These are phyloP conservation scores for Solanum ossicruentum DNA, from an alignment of 257 asterid species.

Conservation along the genomic window DNA sequence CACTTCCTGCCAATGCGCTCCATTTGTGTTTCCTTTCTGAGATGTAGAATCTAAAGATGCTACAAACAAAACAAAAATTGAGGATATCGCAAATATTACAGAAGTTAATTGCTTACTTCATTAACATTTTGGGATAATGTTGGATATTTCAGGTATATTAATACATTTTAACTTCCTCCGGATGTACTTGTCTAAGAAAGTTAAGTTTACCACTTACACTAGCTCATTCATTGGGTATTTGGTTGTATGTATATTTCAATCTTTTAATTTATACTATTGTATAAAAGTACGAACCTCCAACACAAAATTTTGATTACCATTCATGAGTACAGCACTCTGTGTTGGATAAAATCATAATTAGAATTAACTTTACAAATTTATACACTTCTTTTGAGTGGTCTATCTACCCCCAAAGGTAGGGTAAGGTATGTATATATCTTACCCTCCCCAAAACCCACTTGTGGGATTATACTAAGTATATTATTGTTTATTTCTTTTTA, in stretches of 20 bases:
- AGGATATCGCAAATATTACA: background rate
- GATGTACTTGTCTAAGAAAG: background rate
- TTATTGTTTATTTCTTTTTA: background rate
- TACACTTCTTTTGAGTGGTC: background rate
- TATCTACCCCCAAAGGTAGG: background rate
- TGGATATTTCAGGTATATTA: background rate
- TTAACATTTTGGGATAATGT: background rate
- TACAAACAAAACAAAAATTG: background rate
- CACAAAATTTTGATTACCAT: background rate
- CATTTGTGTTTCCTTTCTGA: constrained; percentile 45
- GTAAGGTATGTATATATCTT: background rate
- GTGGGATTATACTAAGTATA: background rate
- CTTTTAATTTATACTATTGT: background rate
- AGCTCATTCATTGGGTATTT: background rate
- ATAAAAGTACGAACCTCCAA: background rate
- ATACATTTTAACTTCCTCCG: background rate
- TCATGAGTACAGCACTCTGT: background rate
- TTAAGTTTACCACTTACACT: background rate
- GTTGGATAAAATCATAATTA: background rate
- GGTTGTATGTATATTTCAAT: background rate
- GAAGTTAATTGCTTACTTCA: background rate
- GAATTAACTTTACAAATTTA: background rate
- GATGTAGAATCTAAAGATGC: constrained; percentile 65
- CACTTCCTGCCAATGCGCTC: constrained; percentile 90
- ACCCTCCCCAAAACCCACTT: background rate